Evolutionary conservation across 2,329 filamentous ascomycete species (phyloP), one percentile per base, ranked within the genome.

Genomic region (Penicillium sp.): DNA sequence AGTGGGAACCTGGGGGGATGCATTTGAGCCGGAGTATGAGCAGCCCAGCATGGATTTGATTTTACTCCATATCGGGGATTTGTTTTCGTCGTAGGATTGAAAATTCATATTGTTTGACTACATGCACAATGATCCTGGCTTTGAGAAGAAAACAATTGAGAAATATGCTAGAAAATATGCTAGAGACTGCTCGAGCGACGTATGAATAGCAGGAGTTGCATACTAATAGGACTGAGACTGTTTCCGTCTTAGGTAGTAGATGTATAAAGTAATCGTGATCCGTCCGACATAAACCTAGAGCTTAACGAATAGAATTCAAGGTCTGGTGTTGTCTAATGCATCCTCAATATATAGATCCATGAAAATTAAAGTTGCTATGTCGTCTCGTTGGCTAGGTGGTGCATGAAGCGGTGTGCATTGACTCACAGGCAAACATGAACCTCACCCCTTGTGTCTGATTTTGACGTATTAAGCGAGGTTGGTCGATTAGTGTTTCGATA

Each of bases 391-490:
- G 15, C 38, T 19, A 19, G 19, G 29, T 8, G 4, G 52, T 54
- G 51, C 61, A 63, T 57, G 55, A 57, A 63, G 61, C 61, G 57
- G 61, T 60, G 59, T 56, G 42, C 37, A 49, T 33, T 15, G 13
- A 50, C 15, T 19, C 19, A 42, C 29, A 38, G 17, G 12, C 41
- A 38, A 47, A 54, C 50, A 35, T 12, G 17, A 13, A 47, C 29
- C 15, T 7, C 10, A 29, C 25, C 50, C 13, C 21, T 21, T 52
- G 7, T 31, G 7, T 42, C 6, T 17, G 6, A 10, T 8, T 12
- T 13, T 10, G 35, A 38, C 13, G 10, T 21, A 12, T 19, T 31
- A 46, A 15, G 43, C 6, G 48, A 50, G 15, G n/a, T 29, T 19
- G 7, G 17, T 46, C 2, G 1, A 6, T 31, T 46, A 15, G 10